Percentiles rank a stretch among this genome's conserved stretches.
Evolutionary conservation across 176 grass and related monocot species (phyloP).

Genomic region (Melocanna baccifera): DNA sequence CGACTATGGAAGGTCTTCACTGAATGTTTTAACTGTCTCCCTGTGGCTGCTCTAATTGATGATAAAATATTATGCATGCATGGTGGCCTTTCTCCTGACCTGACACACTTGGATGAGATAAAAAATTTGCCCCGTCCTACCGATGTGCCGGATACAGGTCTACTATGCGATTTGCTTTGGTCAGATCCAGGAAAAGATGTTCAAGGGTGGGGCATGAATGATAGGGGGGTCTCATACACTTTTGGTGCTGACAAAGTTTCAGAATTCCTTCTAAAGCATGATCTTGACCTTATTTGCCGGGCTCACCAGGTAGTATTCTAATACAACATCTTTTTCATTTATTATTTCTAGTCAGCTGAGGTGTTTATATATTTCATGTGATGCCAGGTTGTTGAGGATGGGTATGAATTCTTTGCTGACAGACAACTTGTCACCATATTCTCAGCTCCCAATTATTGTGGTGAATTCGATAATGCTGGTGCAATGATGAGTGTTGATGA

Average conservation of each 20-base stretch:
- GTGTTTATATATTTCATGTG: slow-evolving; percentile 28
- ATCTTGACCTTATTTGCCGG: slow-evolving; percentile 83
- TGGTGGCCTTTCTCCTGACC: slow-evolving; percentile 85
- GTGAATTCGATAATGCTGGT: slow-evolving; percentile 92
- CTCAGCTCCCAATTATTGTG: slow-evolving; percentile 92
- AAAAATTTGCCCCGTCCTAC: slow-evolving; percentile 56
- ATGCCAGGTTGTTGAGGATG: slow-evolving; percentile 91
- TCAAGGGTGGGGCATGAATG: slow-evolving; percentile 91
- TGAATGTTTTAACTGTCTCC: slow-evolving; percentile 92
- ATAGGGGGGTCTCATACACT: slow-evolving; percentile 87
- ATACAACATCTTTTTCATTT: neutral
- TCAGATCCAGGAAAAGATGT: slow-evolving; percentile 81
- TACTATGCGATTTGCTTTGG: slow-evolving; percentile 89
- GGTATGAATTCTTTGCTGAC: slow-evolving; percentile 95
- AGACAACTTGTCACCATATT: slow-evolving; percentile 91
- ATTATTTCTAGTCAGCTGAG: slow-evolving; percentile 5
- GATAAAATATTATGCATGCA: slow-evolving; percentile 99
- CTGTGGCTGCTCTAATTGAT: slow-evolving; percentile 85
- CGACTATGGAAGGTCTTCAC: slow-evolving; percentile 89
- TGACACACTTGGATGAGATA: slow-evolving; percentile 69
- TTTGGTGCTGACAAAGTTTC: slow-evolving; percentile 82
- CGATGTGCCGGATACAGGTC: slow-evolving; percentile 80
- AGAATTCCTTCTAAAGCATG: slow-evolving; percentile 71
- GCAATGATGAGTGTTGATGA: slow-evolving; percentile 98
- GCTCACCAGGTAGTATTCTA: slow-evolving; percentile 70